phyloP scores from a whole-genome alignment of 2,329 filamentous ascomycete species.

The Epichloe sibirici region DNA sequence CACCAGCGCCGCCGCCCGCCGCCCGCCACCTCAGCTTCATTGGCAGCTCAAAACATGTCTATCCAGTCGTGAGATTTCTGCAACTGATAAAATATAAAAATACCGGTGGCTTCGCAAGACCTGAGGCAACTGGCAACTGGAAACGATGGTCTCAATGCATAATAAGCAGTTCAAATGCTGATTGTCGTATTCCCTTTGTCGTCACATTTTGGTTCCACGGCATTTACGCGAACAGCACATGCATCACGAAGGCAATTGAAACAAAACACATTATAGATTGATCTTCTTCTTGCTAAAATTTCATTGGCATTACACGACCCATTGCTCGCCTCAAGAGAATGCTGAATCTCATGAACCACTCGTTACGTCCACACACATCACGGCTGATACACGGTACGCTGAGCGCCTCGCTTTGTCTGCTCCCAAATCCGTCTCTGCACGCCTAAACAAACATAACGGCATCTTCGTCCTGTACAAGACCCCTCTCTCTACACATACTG shows the following conservation, averaged over 20 bases:
- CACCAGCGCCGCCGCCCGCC: neutral
- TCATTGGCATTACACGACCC: slow-evolving; percentile 20
- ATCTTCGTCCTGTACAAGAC: neutral
- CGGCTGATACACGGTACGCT: neutral
- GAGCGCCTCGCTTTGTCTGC: neutral
- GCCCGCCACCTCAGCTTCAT: too few species aligned
- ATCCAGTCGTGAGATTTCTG: neutral
- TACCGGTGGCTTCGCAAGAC: too few species aligned
- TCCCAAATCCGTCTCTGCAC: neutral
- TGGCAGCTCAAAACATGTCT: neutral
- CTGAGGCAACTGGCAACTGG: too few species aligned
- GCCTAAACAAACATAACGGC: neutral
- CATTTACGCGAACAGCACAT: too few species aligned
- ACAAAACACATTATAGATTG: neutral
- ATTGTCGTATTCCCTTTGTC: neutral
- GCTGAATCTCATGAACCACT: slow-evolving; percentile 18
- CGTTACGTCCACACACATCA: slow-evolving; percentile 3
- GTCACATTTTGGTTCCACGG: neutral
- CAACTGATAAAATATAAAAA: too few species aligned
- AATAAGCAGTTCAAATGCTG: too few species aligned
- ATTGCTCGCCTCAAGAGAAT: slow-evolving; percentile 23
- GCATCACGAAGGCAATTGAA: neutral
- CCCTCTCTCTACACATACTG: slow-evolving; percentile 62
- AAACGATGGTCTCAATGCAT: too few species aligned
- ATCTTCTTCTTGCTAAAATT: slow-evolving; percentile 3